phyloP scores from a whole-genome alignment of 2,329 filamentous ascomycete species.

The Fusarium chaquense region DNA sequence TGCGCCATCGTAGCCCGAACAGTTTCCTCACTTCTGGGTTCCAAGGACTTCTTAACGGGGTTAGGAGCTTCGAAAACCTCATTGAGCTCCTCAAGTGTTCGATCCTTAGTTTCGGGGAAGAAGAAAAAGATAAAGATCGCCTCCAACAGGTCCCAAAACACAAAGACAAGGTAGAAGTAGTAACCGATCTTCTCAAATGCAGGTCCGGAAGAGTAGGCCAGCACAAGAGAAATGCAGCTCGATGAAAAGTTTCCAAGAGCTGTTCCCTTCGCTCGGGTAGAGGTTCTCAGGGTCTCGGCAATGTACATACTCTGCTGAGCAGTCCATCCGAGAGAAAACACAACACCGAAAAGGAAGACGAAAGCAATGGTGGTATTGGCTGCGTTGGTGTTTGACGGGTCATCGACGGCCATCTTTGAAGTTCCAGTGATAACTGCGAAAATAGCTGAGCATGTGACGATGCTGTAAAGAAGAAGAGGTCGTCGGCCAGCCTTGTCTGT shows the following conservation, averaged over 20 bases:
- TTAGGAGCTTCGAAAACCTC: constrained; percentile 38
- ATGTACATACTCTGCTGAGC: constrained; percentile 57
- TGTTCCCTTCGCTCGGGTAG: constrained; percentile 53
- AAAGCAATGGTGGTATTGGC: constrained; percentile 41
- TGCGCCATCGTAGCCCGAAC: constrained; percentile 32
- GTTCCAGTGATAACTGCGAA: constrained; percentile 58
- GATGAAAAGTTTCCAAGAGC: constrained; percentile 57
- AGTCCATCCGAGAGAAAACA: constrained; percentile 65
- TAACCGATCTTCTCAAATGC: constrained; percentile 59
- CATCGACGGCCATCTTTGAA: constrained; percentile 14
- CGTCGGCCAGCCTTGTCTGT: constrained; percentile 61
- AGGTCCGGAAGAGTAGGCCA: constrained; percentile 59
- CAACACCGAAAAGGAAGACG: constrained; percentile 64
- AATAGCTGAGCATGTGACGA: constrained; percentile 55
- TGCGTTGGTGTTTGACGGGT: constrained; percentile 48
- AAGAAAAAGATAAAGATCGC: constrained; percentile 61
- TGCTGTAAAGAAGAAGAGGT: constrained; percentile 61
- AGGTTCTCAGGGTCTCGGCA: constrained; percentile 51
- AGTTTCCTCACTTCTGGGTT: constrained; percentile 31
- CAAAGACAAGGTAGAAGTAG: constrained; percentile 59
- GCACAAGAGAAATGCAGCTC: constrained; percentile 54
- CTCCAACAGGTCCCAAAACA: constrained; percentile 60
- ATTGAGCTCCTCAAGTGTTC: constrained; percentile 63
- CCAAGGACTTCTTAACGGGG: constrained; percentile 38
- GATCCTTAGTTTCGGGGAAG: constrained; percentile 60